Evolutionary conservation across 163 green algal species (phyloP), one percentile per base, ranked within the genome.

Genomic region (Chlamydomonas reinhardtii): DNA sequence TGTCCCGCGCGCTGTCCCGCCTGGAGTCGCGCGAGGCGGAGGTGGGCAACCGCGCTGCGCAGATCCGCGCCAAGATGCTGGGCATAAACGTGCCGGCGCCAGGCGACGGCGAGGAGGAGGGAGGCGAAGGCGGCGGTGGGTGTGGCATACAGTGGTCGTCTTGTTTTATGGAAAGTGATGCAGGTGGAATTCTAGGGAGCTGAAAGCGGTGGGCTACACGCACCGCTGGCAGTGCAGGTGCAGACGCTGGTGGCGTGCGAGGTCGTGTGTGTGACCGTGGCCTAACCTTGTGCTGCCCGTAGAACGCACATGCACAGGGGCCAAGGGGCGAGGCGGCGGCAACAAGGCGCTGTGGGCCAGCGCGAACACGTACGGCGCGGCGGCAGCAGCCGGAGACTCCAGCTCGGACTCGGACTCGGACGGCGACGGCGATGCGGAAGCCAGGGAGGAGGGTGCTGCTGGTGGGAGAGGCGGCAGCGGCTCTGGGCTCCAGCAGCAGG

Each of bases 1-100:
- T 87, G 52, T 61, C 39, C 16, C 70, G 35, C 16, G 81, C 71
- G 16, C 37, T 87, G 29, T 37, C 71, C 5, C 70, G 59, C 29
- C 56, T 87, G 35, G 81, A 87, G 70, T n/a, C 52, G 56, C 56
- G 81, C 24, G 56, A 73, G 56, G 24, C 54, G 22, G 81, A 80
- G 35, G 15, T n/a, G 3, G 81, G 71, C 81, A 81, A 34, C 79
- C 75, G 75, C n/a, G 66, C 78, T 2, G 79, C 79, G 29, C 62
- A 70, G 62, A 29, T 70, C 24, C 24, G 62, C 59, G 62, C 62
- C 27, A 29, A 29, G 29, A 85, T 85, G 79, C 59, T 78, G 79
- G 79, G 79, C 15, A 85, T 85, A 24, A 70, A 70, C 9, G 69
- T 85, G 52, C 66, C 48, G 11, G n/a, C 32, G 16, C 52, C 39